phyloP scores from a whole-genome alignment of 768 basidiomycete species.

The Calocera viscosa region DNA sequence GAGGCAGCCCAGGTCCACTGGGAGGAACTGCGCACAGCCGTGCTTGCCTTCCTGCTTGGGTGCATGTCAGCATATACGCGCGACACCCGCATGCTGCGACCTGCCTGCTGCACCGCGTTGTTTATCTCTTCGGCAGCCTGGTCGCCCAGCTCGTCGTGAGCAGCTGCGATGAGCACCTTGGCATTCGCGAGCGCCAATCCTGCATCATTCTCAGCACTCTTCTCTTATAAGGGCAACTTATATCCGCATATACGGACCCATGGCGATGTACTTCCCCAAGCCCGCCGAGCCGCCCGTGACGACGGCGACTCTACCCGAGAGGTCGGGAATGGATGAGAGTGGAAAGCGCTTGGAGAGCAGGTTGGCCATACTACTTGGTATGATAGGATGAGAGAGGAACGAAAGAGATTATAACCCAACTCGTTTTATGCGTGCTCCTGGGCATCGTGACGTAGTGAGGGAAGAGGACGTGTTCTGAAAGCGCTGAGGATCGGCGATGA shows the following conservation, averaged over 20 bases:
- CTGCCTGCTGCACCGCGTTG: neutral
- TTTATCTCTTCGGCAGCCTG: neutral
- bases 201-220: neutral
- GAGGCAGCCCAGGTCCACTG: slow-evolving; percentile 23
- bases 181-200: neutral
- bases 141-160: neutral
- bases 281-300: neutral
- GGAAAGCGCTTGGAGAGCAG: neutral
- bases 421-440: too few relatives aligned
- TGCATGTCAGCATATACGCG: neutral
- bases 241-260: neutral
- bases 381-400: too few relatives aligned
- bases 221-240: neutral
- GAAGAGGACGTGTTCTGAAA: too few relatives aligned
- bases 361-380: neutral
- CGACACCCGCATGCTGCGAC: neutral
- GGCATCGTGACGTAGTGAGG: too few relatives aligned
- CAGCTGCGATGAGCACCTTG: neutral
- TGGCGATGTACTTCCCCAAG: neutral
- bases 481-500: too few relatives aligned
- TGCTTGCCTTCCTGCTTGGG: neutral
- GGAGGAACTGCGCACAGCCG: neutral
- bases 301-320: neutral
- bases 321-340: neutral
- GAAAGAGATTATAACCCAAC: too few relatives aligned